Percentiles rank a stretch among this genome's conserved stretches.
These are phyloP conservation scores for Usnea hakonensis DNA, from an alignment of 495 filamentous ascomycete genomes.

Conservation along the genomic window DNA sequence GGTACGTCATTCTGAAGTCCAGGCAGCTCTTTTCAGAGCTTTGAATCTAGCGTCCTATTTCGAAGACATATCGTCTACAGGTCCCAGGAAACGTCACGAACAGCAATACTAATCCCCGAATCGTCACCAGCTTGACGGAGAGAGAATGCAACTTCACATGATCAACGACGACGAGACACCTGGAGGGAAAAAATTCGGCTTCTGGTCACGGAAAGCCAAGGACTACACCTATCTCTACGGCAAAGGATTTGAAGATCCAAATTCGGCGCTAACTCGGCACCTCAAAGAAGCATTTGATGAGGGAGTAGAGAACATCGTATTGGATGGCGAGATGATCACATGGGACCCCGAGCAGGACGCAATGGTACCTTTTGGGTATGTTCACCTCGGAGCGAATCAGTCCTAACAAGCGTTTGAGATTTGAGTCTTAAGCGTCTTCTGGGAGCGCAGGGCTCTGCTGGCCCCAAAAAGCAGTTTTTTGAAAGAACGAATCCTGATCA, in stretches of 20 bases:
- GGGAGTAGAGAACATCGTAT: conserved; percentile 74
- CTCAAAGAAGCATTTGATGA: conserved; percentile 69
- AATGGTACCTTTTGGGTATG: conserved; percentile 70
- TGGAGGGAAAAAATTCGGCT: conserved; percentile 69
- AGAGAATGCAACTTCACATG: conserved; percentile 97
- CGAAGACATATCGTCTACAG: too few relatives aligned
- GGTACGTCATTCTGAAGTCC: background rate
- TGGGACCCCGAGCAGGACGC: conserved; percentile 88
- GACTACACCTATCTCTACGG: conserved; percentile 96
- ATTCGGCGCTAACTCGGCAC: conserved; percentile 71
- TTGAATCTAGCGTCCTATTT: background rate
- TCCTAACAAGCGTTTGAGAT: background rate
- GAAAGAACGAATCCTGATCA: background rate
- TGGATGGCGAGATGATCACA: conserved; percentile 98
- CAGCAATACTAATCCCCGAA: background rate
- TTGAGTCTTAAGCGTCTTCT: background rate
- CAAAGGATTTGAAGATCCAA: conserved; percentile 62
- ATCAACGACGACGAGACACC: conserved; percentile 54
- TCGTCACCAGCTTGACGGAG: conserved; percentile 59
- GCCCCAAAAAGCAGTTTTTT: background rate
- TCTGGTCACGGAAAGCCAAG: conserved; percentile 96
- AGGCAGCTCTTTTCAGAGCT: background rate
- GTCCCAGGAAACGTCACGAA: background rate
- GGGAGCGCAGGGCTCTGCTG: background rate
- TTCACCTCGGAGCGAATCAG: background rate